Conservation (phyloP, 192 early-diverging fungal genomes). For the Polychytrium aggregatum region DNA sequence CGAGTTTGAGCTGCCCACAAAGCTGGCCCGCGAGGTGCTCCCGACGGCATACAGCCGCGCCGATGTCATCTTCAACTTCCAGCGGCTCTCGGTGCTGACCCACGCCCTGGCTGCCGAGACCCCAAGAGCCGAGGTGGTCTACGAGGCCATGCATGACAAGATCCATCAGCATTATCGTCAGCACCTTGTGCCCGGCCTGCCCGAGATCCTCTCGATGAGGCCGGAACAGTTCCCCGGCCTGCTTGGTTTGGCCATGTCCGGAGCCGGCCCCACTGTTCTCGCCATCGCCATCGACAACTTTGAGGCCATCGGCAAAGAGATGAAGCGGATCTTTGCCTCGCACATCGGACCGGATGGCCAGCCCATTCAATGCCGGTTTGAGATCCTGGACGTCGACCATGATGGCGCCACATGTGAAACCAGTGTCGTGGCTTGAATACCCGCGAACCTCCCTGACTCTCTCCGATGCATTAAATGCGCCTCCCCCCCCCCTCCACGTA, state of each 20-base stretch:
- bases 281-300: conserved; percentile 76
- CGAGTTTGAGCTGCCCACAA: conserved; percentile 86
- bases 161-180: conserved; percentile 95
- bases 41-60: conserved; percentile 61
- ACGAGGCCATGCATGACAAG: conserved; percentile 88
- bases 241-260: conserved; percentile 85
- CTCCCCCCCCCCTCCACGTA: too few species aligned
- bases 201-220: conserved; percentile 67
- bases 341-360: conserved; percentile 36
- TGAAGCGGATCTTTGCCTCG: conserved; percentile 48
- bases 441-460: too few species aligned
- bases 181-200: conserved; percentile 86
- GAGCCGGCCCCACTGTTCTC: conserved; percentile 94
- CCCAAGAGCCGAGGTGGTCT: conserved; percentile 66
- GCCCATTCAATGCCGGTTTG: conserved; percentile 18
- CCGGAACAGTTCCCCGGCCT: conserved; percentile 70
- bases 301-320: conserved; percentile 64
- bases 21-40: conserved; percentile 77
- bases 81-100: conserved; percentile 85
- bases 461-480: too few species aligned
- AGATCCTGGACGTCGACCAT: conserved; percentile 37
- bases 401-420: conserved; percentile 38
- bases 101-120: conserved; percentile 47
- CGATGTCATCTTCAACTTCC: conserved; percentile 93
- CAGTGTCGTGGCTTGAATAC: too few species aligned